Percentiles rank a stretch among this genome's conserved stretches.
These are phyloP conservation scores for Puccinia horiana DNA, from an alignment of 1,284 basidiomycete genomes.

Conservation along the genomic window DNA sequence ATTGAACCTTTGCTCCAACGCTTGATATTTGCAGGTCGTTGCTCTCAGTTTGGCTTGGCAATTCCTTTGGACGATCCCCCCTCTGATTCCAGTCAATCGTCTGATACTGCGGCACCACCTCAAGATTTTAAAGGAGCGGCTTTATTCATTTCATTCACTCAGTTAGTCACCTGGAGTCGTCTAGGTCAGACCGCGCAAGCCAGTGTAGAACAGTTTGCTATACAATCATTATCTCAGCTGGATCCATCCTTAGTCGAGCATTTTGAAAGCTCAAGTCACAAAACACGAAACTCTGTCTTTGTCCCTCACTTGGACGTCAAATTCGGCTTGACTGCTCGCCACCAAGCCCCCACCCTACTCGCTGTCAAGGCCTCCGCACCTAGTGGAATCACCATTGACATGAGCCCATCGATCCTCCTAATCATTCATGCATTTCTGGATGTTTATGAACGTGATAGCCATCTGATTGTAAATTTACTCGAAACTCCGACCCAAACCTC, in stretches of 20 bases:
- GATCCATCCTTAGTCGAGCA: constrained; percentile 21
- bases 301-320: constrained; percentile 35
- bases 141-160: constrained; percentile 32
- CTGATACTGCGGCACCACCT: not conserved
- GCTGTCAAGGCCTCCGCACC: constrained; percentile 39
- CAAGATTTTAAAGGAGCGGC: constrained; percentile 23
- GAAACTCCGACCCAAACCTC: not conserved
- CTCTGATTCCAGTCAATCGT: not conserved
- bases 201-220: constrained; percentile 35
- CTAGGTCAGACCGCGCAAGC: constrained; percentile 36
- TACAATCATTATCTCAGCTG: constrained; percentile 22
- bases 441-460: constrained; percentile 33
- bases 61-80: constrained; percentile 33
- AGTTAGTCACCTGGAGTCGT: constrained; percentile 35
- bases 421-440: constrained; percentile 32
- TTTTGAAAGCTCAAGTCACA: constrained; percentile 33
- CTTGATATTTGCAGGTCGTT: constrained; percentile 28
- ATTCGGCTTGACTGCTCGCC: constrained; percentile 37
- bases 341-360: constrained; percentile 20
- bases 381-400: constrained; percentile 36
- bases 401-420: constrained; percentile 26
- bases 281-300: constrained; percentile 27
- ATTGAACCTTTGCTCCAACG: constrained; percentile 25
- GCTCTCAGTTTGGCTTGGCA: constrained; percentile 33
- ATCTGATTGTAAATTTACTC: constrained; percentile 23